Percentiles rank a stretch among this genome's conserved stretches.
Evolutionary conservation across 2,329 filamentous ascomycete species (phyloP).

Genomic region (Nemania serpens): DNA sequence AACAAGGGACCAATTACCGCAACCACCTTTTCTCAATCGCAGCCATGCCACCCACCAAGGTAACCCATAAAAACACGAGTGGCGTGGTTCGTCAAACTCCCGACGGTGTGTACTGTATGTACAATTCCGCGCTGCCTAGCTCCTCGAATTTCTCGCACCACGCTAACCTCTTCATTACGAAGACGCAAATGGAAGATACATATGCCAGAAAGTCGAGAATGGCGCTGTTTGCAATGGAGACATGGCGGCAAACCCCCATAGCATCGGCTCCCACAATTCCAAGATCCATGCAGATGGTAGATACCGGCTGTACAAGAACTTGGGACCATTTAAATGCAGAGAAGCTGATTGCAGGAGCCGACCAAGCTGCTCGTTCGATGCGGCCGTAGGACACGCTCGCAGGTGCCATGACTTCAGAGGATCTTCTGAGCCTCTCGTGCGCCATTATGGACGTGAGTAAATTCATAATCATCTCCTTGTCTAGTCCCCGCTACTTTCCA

Average conservation of each 20-base stretch:
- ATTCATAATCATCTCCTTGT: neutral
- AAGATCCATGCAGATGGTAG: neutral
- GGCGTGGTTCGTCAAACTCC: neutral
- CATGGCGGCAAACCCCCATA: neutral
- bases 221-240: constrained; percentile 4
- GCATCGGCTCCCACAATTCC: constrained; percentile 15
- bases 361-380: constrained; percentile 1
- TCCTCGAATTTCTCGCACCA: neutral
- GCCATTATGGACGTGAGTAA: constrained; percentile 9
- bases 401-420: neutral
- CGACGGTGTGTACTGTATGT: constrained; percentile 16
- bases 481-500: neutral
- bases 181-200: constrained; percentile 15
- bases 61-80: constrained; percentile 1
- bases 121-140: neutral
- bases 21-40: neutral
- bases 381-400: constrained; percentile 5
- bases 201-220: neutral
- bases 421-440: neutral
- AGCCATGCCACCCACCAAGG: constrained; percentile 9
- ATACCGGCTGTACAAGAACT: constrained; percentile 5
- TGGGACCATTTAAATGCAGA: neutral
- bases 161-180: neutral
- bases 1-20: neutral
- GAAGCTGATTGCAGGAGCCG: neutral